Evolutionary conservation across 306 rosid species (phyloP), one percentile per base, ranked within the genome.

Genomic region (Prunus armeniaca): DNA sequence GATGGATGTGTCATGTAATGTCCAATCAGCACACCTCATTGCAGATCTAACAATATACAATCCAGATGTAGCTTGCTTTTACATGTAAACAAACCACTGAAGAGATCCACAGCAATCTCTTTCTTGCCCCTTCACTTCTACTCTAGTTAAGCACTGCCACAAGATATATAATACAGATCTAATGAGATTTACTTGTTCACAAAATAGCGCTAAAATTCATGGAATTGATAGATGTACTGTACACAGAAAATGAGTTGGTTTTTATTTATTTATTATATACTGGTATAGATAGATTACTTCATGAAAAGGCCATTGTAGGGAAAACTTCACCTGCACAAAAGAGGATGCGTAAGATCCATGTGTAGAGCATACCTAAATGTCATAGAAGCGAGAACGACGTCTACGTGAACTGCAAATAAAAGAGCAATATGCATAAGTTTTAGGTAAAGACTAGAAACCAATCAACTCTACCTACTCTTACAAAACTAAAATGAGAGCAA

Each of bases 341-440:
- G 70, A 30, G 43, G 58, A 12, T 34, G 78, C 34, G 54, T 60
- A 65, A 20, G 50, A 73, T 70, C 51, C 57, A 24, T 19, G 79
- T 56, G 60, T 12, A 82, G 24, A 47, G 71, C 91, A 71, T 90
- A 90, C 98, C 98, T 91, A 94, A 76, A 72, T 88, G 84, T 93
- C 98, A 54, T 81, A 82, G 82, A 93, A 88, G 83, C 98, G 96
- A 72, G 94, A 88, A 14, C 91, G 89, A 6, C 89, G 93, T 75
- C 93, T 90, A 12, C 84, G 83, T 4, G 89, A 91, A 80, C 98
- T 94, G 93, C 60, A 71, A 77, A 80, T 30, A 62, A 71, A 77
- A 76, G 60, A 84, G 76, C 27, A 72, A 58, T 46, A 66, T 20
- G 19, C 27, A 67, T 80, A 67, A 84, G 58, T 81, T 22, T 61